Percentiles rank a stretch among this genome's conserved stretches.
These are phyloP conservation scores for Suillus ampliporus DNA, from an alignment of 768 basidiomycete genomes.

Conservation along the genomic window DNA sequence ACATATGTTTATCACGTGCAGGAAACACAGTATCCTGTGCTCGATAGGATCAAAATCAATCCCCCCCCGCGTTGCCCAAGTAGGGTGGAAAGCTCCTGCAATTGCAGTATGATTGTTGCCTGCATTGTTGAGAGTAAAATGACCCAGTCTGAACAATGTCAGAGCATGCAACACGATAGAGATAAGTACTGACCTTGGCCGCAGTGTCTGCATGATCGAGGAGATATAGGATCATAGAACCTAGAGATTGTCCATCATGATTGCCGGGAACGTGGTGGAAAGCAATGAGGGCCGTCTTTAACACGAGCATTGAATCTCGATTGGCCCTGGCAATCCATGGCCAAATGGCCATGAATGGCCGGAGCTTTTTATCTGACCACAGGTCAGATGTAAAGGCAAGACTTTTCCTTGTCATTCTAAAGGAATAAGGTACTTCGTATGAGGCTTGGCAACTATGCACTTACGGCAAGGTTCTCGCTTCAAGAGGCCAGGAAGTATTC, in stretches of 20 bases:
- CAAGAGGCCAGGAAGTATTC: conserved; percentile 25
- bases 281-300: conserved; percentile 17
- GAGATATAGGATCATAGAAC: conserved; percentile 8
- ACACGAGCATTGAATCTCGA: background rate
- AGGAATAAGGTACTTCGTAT: background rate
- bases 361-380: conserved; percentile 36
- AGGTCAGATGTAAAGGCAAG: conserved; percentile 41
- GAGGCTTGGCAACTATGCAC: background rate
- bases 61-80: background rate
- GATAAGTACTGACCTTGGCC: background rate
- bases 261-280: too few relatives aligned
- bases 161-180: background rate
- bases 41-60: conserved; percentile 17
- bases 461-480: conserved; percentile 30
- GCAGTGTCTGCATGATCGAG: background rate
- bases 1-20: conserved; percentile 23
- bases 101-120: too few relatives aligned
- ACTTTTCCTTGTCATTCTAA: conserved; percentile 15
- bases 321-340: conserved; percentile 23
- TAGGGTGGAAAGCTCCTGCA: conserved; percentile 5
- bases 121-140: conserved; percentile 17
- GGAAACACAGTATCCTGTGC: conserved; percentile 21
- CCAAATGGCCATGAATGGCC: conserved; percentile 38
- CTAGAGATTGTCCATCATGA: too few relatives aligned
- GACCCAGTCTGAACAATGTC: background rate